Evolutionary conservation across 306 rosid species (phyloP).

Genomic region (Prunus mira): DNA sequence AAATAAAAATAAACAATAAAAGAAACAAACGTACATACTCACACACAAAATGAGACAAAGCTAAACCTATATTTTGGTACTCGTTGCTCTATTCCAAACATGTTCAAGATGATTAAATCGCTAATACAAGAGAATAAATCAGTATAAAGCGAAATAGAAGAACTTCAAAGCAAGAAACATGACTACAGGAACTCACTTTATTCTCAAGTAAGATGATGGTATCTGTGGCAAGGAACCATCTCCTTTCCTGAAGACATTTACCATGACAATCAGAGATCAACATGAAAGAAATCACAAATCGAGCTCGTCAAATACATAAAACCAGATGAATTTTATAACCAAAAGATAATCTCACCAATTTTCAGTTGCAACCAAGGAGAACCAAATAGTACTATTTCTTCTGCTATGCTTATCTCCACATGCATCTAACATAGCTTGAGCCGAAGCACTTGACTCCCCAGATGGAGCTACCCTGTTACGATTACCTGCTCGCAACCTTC

Average conservation of each 20-base stretch:
- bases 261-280: slow-evolving; percentile 26
- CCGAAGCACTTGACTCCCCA: slow-evolving; percentile 46
- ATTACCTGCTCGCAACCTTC: slow-evolving; percentile 56
- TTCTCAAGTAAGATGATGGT: slow-evolving; percentile 77
- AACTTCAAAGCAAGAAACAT: slow-evolving; percentile 23
- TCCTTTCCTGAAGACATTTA: slow-evolving; percentile 69
- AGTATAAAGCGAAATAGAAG: background rate
- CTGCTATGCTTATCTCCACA: slow-evolving; percentile 43
- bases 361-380: slow-evolving; percentile 87
- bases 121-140: slow-evolving; percentile 1
- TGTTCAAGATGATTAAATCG: slow-evolving; percentile 10
- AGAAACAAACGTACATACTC: background rate
- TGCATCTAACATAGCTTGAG: slow-evolving; percentile 60
- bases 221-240: slow-evolving; percentile 85
- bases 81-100: background rate
- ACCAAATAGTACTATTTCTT: slow-evolving; percentile 79
- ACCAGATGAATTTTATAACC: slow-evolving; percentile 4
- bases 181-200: slow-evolving; percentile 56
- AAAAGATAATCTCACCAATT: slow-evolving; percentile 56
- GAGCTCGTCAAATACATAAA: slow-evolving; percentile 9
- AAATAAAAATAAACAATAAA: background rate
- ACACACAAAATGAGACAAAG: background rate
- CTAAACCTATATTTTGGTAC: background rate
- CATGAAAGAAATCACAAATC: slow-evolving; percentile 13
- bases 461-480: slow-evolving; percentile 57